These are phyloP conservation scores for Cinchona pubescens DNA, from an alignment of 257 asterid genomes.

Conservation along the genomic window DNA sequence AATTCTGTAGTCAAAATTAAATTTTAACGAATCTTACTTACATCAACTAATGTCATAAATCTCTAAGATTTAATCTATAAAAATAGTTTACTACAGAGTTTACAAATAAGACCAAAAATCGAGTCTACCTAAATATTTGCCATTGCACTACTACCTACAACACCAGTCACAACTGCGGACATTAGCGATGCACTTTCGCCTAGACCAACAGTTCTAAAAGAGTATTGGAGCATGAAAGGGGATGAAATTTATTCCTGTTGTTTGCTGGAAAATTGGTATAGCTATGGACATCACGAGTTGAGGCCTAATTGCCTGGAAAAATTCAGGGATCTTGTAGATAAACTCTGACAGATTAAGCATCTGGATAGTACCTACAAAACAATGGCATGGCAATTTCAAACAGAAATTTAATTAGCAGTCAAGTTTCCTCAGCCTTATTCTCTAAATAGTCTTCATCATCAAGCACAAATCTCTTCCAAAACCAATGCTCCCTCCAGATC, in stretches of 20 bases:
- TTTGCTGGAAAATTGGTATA: slow-evolving; percentile 69
- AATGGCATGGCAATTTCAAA: no score
- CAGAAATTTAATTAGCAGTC: not conserved
- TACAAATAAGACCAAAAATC: no score
- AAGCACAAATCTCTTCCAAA: slow-evolving; percentile 55
- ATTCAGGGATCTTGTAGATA: no score
- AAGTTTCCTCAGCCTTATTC: not conserved
- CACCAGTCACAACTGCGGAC: slow-evolving; percentile 59
- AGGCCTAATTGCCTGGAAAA: no score
- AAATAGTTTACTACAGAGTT: no score
- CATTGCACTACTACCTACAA: slow-evolving; percentile 34
- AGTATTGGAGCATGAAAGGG: slow-evolving; percentile 68
- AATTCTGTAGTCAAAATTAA: no score
- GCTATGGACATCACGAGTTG: slow-evolving; percentile 63
- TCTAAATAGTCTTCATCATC: not conserved
- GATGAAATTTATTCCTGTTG: slow-evolving; percentile 65
- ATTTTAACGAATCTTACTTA: no score
- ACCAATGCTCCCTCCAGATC: slow-evolving; percentile 65
- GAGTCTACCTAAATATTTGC: no score
- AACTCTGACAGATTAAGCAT: no score
- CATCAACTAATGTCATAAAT: no score
- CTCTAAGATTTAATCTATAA: no score
- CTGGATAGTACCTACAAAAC: no score
- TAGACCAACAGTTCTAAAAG: slow-evolving; percentile 55
- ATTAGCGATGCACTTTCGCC: slow-evolving; percentile 67